Conservation (phyloP, 345 rosid species). For the Brassica carinata region DNA sequence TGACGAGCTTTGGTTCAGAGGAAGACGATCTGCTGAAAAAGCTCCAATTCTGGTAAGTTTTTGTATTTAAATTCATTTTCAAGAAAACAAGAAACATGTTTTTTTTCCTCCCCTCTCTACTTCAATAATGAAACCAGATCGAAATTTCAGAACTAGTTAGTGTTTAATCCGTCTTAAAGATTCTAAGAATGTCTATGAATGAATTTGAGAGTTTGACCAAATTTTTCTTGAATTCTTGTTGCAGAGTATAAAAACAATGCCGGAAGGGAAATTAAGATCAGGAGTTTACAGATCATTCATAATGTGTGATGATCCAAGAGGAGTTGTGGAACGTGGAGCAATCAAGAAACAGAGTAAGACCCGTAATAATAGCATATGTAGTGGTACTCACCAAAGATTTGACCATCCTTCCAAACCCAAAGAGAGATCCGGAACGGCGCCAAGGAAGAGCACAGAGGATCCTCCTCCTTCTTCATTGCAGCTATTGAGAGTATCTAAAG, state of each 20-base stretch:
- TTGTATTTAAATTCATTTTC: slow-evolving; percentile 2
- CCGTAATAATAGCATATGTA: slow-evolving; percentile 39
- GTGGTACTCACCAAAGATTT: slow-evolving; percentile 12
- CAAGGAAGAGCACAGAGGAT: slow-evolving; percentile 34
- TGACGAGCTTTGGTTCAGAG: slow-evolving; percentile 4
- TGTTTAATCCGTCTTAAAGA: slow-evolving; percentile 14
- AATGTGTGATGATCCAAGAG: slow-evolving; percentile 85
- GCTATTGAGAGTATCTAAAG: slow-evolving; percentile 74
- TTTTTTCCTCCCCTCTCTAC: neutral
- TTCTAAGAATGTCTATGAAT: neutral
- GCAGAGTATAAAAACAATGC: slow-evolving; percentile 49
- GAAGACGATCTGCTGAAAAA: neutral
- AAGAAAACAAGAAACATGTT: neutral
- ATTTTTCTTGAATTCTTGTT: slow-evolving; percentile 3
- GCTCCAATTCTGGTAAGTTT: slow-evolving; percentile 24
- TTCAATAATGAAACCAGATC: slow-evolving; percentile 8
- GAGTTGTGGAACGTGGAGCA: slow-evolving; percentile 78
- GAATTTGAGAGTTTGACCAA: slow-evolving; percentile 23
- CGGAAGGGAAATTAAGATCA: slow-evolving; percentile 59
- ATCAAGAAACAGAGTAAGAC: slow-evolving; percentile 59
- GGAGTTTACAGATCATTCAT: slow-evolving; percentile 77
- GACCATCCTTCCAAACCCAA: slow-evolving; percentile 23
- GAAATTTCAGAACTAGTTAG: slow-evolving; percentile 6
- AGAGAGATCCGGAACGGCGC: slow-evolving; percentile 38
- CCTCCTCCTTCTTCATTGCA: slow-evolving; percentile 55